These are phyloP conservation scores for Geranium brycei DNA, from an alignment of 345 rosid species.

Conservation along the genomic window DNA sequence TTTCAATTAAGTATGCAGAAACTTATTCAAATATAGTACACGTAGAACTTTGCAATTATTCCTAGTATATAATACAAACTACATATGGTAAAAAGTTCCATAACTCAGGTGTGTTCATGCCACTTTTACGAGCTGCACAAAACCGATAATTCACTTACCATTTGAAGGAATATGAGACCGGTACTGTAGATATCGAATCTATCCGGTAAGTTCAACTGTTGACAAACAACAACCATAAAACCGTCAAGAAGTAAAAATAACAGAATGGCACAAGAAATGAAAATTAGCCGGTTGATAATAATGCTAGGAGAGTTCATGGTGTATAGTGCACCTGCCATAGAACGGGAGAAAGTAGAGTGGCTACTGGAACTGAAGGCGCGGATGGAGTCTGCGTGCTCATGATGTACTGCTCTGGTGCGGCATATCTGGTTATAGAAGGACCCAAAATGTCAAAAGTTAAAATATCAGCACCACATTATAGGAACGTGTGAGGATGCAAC, in stretches of 20 bases:
- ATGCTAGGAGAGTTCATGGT: constrained; percentile 1
- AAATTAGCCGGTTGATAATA: constrained; percentile 7
- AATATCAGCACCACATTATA: background rate
- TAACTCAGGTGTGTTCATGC: background rate
- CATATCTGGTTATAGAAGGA: constrained; percentile 38
- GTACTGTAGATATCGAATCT: constrained; percentile 88
- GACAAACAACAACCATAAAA: constrained; percentile 10
- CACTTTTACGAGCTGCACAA: background rate
- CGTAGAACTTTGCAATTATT: too few species aligned
- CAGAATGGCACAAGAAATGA: background rate
- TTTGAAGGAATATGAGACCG: constrained; percentile 83
- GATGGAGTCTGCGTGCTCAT: constrained; percentile 99
- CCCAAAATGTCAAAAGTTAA: background rate
- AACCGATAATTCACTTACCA: constrained; percentile 37
- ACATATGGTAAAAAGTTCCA: too few species aligned
- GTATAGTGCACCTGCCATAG: constrained; percentile 73
- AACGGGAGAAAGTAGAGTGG: constrained; percentile 89
- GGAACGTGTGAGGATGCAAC: background rate
- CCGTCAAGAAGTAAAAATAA: constrained; percentile 6
- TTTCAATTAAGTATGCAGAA: too few species aligned
- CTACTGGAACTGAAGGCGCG: constrained; percentile 96
- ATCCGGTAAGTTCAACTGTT: constrained; percentile 92
- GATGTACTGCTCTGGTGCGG: constrained; percentile 97
- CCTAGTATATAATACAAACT: background rate
- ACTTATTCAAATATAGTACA: too few species aligned